Base-by-base conservation (phyloP, 257 asterid genomes). In the Coffea canephora region DNA sequence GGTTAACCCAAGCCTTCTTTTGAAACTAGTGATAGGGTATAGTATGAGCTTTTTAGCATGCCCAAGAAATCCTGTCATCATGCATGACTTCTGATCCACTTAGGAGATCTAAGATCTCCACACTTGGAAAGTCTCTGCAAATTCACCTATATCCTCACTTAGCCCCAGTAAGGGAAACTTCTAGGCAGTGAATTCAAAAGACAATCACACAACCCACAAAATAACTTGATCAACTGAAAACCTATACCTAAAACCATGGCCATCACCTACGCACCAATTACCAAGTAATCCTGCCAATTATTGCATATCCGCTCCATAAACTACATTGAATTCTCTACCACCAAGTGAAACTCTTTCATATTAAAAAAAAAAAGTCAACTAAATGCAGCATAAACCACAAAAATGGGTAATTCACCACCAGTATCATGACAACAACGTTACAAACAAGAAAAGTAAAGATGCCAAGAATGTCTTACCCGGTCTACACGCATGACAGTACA, bases 401-500 rank as follows among this genome's bases (percentile, higher is more conserved):
- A 50, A 5, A 8, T 27, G 13, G 31, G 31, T 27, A 27, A 11
- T 27, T 43, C 1, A 31, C 70, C 21, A 65, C 14, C 2, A 3
- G 43, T 65, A 27, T 55, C 31, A 55, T 10, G 48, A 4, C 49
- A 46, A 5, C n/a, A 41, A 45, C 19, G 12, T 13, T 21, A 45
- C 27, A 18, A 25, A 16, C 4, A 34, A 45, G 21, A 43, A 75
- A 39, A 52, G 11, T n/a, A n/a, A 54, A 27, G 64, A 64, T 74
- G 69, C 43, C 1, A 14, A 46, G 64, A 86, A 39, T 66, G 34
- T 43, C 64, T 80, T 88, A 96, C 99, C 99, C 94, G 99, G 86
- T 96, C 99, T 49, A 96, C 99, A 19, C 97, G 95, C 78, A 96
- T 89, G 82, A 96, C 97, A 11, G 98, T 96, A 84, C 91, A 89